Conservation (phyloP, 2,329 filamentous ascomycete genomes). For the Calonectria pseudoreteaudii region DNA sequence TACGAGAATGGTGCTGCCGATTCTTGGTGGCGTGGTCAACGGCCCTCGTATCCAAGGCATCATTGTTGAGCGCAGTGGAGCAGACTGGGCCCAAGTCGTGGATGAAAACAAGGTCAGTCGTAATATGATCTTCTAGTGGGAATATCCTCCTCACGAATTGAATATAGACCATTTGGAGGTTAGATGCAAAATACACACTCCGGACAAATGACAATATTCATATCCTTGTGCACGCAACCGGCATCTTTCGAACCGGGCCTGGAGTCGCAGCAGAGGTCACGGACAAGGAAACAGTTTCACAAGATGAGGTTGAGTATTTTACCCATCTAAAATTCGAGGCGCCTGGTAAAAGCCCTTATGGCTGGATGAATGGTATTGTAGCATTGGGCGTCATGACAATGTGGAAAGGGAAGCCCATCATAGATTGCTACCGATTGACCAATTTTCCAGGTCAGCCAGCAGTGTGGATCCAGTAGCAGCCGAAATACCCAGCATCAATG, state of each 20-base stretch:
- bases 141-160: neutral
- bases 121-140: neutral
- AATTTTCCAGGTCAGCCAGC: slow-evolving; percentile 33
- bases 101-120: slow-evolving; percentile 28
- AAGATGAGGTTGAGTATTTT: slow-evolving; percentile 38
- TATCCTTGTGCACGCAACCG: slow-evolving; percentile 35
- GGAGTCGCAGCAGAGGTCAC: slow-evolving; percentile 6
- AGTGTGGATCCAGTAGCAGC: neutral
- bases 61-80: slow-evolving; percentile 32
- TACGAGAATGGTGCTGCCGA: slow-evolving; percentile 31
- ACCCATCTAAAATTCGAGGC: slow-evolving; percentile 35
- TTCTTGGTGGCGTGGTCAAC: slow-evolving; percentile 27
- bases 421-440: slow-evolving; percentile 37
- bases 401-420: slow-evolving; percentile 31
- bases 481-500: neutral
- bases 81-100: slow-evolving; percentile 35
- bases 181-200: slow-evolving; percentile 34
- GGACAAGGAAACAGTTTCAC: slow-evolving; percentile 24
- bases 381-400: slow-evolving; percentile 33
- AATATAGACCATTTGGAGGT: slow-evolving; percentile 20
- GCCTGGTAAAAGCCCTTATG: slow-evolving; percentile 24
- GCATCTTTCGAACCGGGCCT: slow-evolving; percentile 33
- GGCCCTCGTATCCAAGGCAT: slow-evolving; percentile 30
- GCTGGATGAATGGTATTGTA: slow-evolving; percentile 33
- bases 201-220: slow-evolving; percentile 26